Percentiles rank a stretch among this genome's conserved stretches.
Evolutionary conservation across 2,329 filamentous ascomycete species (phyloP).

Genomic region (Curvularia spicifera): DNA sequence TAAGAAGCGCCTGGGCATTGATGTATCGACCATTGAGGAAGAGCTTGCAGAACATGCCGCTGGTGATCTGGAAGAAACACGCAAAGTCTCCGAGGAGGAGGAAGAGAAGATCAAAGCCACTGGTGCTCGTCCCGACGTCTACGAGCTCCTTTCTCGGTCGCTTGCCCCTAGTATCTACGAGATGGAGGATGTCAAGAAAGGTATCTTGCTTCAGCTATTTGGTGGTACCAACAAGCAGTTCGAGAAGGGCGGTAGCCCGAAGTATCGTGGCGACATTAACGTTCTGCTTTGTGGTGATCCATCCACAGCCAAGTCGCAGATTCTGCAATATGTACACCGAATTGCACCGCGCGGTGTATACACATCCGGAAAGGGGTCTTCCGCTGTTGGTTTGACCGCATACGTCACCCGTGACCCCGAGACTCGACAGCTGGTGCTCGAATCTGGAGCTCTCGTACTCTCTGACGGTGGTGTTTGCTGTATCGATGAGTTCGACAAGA

Average conservation of each 20-base stretch:
- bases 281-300: slow-evolving; percentile 95
- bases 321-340: slow-evolving; percentile 94
- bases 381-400: slow-evolving; percentile 77
- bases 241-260: slow-evolving; percentile 92
- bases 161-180: slow-evolving; percentile 96
- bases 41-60: slow-evolving; percentile 75
- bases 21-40: slow-evolving; percentile 84
- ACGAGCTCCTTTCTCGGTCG: slow-evolving; percentile 88
- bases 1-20: slow-evolving; percentile 90
- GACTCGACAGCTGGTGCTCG: slow-evolving; percentile 74
- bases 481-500: slow-evolving; percentile 82
- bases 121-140: slow-evolving; percentile 81
- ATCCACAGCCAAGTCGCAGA: slow-evolving; percentile 93
- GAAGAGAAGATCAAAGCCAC: slow-evolving; percentile 86
- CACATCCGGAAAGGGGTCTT: slow-evolving; percentile 77
- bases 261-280: slow-evolving; percentile 97
- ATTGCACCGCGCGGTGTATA: slow-evolving; percentile 90
- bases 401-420: slow-evolving; percentile 78
- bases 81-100: slow-evolving; percentile 84
- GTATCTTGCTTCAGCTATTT: slow-evolving; percentile 93
- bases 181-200: slow-evolving; percentile 98
- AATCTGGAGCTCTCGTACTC: slow-evolving; percentile 75
- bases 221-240: slow-evolving; percentile 98
- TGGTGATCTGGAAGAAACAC: slow-evolving; percentile 79
- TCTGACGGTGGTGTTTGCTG: slow-evolving; percentile 79